Evolutionary conservation across 2,329 filamentous ascomycete species (phyloP), one percentile per base, ranked within the genome.

Genomic region (Phaeosphaeria sp.): DNA sequence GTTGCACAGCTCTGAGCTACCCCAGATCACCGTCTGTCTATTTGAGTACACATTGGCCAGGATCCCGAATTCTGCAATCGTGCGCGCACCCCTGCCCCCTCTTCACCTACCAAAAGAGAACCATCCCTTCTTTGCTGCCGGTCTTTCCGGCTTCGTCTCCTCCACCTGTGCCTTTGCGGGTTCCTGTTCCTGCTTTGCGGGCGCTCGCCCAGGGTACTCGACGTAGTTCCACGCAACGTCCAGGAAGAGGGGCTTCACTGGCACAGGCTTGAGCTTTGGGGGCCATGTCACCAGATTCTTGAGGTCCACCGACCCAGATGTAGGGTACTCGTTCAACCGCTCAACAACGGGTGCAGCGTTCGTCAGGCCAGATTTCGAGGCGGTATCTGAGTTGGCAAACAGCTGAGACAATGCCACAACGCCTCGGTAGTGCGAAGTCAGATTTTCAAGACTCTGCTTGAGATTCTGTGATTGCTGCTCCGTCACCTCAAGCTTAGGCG

Each of bases 171-270:
- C 67, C 59, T 64, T 66, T 40, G 64, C 64, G 64, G 70, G 44
- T 51, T 63, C 62, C 59, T 74, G 63, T 55, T 77, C 72, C 57
- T 71, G 64, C 47, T 49, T 66, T 51, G 60, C 58, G 53, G 74
- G 72, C 30, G 77, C 66, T 66, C 87, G 87, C 33, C 88, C 88
- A 0, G 93, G 93, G 73, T 99, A 99, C 49, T 92, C 88, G 61
- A 99, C 93, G 75, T 97, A 98, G 75, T 98, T 98, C 91, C 92
- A 99, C 9, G 95, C 95, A 7, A 97, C 90, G 73, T 99, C 95
- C 57, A 98, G 87, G 83, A 98, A 98, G 33, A 98, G 84, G 25
- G 95, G 95, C 81, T 99, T 99, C 51, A 97, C 90, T 0, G 95
- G 93, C 40, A 98, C 87, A 1, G 90, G 85, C 60, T 91, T 87